These are phyloP conservation scores for Phlegmacium glaucopus DNA, from an alignment of 768 basidiomycete species.

Conservation along the genomic window DNA sequence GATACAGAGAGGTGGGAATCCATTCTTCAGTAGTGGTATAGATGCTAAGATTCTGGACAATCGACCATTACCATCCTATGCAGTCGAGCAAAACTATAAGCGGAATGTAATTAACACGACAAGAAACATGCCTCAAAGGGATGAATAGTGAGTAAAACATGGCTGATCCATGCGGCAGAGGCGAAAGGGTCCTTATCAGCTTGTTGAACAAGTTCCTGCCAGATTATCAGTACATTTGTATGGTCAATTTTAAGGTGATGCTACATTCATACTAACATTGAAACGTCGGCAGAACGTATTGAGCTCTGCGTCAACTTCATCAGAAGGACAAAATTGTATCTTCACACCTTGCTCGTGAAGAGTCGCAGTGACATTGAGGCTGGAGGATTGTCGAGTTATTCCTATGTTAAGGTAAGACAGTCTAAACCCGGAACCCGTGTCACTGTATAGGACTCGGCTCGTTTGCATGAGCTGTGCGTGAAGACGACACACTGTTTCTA, in stretches of 20 bases:
- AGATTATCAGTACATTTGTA: conserved; percentile 1
- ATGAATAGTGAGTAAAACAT: conserved; percentile 14
- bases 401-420: conserved; percentile 12
- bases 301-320: conserved; percentile 10
- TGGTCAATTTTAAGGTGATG: neutral
- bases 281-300: conserved; percentile 12
- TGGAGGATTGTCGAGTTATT: conserved; percentile 11
- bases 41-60: conserved; percentile 14
- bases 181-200: conserved; percentile 13
- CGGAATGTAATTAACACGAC: neutral
- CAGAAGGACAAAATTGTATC: conserved; percentile 17
- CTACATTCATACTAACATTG: conserved; percentile 3
- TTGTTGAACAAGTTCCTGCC: conserved; percentile 10
- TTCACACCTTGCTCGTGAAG: neutral
- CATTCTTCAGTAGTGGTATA: conserved; percentile 10
- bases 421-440: neutral
- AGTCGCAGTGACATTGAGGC: conserved; percentile 9
- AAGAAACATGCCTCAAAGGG: conserved; percentile 12
- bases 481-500: conserved; percentile 7
- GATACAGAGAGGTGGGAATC: conserved; percentile 13
- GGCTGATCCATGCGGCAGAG: conserved; percentile 16
- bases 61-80: conserved; percentile 17
- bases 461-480: conserved; percentile 10
- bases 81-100: neutral
- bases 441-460: conserved; percentile 5